Percentiles rank a stretch among this genome's conserved stretches.
Evolutionary conservation across 331 rosid genomes (phyloP).

Genomic region (Acacia concinna): DNA sequence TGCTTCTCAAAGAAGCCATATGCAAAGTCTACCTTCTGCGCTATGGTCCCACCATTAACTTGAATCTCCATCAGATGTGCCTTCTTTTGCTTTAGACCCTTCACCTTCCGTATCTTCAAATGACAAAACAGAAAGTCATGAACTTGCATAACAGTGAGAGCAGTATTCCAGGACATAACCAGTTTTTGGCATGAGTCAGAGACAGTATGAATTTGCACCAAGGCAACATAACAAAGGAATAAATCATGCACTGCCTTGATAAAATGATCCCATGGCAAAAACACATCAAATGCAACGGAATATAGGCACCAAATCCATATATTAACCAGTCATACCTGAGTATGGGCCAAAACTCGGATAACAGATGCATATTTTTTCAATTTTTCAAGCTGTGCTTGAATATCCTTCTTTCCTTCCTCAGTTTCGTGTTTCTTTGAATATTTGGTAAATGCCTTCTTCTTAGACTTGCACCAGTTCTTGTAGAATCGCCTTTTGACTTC

Average conservation of each 20-base stretch:
- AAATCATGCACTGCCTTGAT: neutral
- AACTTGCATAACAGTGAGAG: neutral
- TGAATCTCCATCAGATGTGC: constrained; percentile 90
- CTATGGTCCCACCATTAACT: constrained; percentile 69
- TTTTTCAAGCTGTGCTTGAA: constrained; percentile 56
- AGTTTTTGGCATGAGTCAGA: too few species aligned
- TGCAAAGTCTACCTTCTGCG: constrained; percentile 65
- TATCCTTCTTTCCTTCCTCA: constrained; percentile 59
- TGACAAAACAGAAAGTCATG: neutral
- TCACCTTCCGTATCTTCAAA: constrained; percentile 70
- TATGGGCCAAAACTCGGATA: constrained; percentile 79
- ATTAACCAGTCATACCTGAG: constrained; percentile 55
- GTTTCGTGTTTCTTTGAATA: constrained; percentile 53
- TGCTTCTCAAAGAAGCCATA: constrained; percentile 64
- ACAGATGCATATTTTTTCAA: constrained; percentile 63
- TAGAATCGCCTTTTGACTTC: constrained; percentile 64
- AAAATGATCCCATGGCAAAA: neutral
- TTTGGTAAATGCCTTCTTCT: constrained; percentile 64
- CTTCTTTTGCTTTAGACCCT: constrained; percentile 87
- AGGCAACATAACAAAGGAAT: neutral
- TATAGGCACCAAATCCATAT: neutral
- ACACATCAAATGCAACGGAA: neutral
- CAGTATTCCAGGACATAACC: neutral
- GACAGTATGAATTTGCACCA: neutral
- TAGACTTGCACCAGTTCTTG: constrained; percentile 76